Percentiles rank a stretch among this genome's conserved stretches.
These are phyloP conservation scores for Sporothrix humicola DNA, from an alignment of 2,329 filamentous ascomycete species.

Conservation along the genomic window DNA sequence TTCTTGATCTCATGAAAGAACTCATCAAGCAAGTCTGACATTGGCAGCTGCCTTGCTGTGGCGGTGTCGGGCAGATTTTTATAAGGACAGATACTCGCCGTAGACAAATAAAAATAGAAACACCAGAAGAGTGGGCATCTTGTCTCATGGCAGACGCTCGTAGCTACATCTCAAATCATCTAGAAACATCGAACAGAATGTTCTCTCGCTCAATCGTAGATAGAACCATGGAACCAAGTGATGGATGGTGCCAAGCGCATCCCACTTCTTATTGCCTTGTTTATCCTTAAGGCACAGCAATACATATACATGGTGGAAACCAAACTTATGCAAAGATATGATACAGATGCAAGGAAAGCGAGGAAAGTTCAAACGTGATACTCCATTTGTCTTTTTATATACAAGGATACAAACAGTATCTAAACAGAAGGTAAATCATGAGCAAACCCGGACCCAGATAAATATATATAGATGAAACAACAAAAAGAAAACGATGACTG, in stretches of 20 bases:
- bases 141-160: not conserved
- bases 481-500: not conserved
- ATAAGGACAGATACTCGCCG: not conserved
- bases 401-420: not conserved
- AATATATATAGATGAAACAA: not conserved
- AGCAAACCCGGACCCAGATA: not conserved
- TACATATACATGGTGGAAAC: no score
- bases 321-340: no score
- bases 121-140: not conserved
- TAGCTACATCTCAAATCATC: no score
- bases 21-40: not conserved
- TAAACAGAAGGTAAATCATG: not conserved
- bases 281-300: no score
- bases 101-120: not conserved
- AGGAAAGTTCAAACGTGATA: not conserved
- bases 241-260: no score
- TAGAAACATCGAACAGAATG: no score
- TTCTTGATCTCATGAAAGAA: not conserved
- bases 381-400: not conserved
- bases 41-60: slow-evolving; percentile 11
- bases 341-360: no score
- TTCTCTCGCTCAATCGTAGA: no score
- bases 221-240: no score
- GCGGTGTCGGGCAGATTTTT: not conserved
- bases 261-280: no score